phyloP scores from a whole-genome alignment of 805 yeast species.

The Candida railenensis region DNA sequence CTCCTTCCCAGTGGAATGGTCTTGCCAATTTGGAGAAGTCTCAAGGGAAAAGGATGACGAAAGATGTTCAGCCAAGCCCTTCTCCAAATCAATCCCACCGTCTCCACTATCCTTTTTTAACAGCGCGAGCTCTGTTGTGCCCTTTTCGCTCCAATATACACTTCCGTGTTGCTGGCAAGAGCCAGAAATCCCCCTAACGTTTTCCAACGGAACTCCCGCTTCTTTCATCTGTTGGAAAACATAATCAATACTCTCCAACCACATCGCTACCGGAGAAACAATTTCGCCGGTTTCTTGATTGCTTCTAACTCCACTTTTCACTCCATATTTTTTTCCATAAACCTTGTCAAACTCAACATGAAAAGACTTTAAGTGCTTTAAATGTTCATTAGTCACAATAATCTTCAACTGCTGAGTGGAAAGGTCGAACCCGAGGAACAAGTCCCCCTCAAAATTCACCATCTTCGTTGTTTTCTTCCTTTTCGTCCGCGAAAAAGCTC shows the following conservation, averaged over 20 bases:
- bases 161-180: conserved; percentile 95
- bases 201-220: conserved; percentile 54
- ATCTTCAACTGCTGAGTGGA: conserved; percentile 89
- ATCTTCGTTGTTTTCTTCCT: conserved; percentile 11
- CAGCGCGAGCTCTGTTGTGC: conserved; percentile 43
- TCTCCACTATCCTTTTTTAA: conserved; percentile 27
- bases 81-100: conserved; percentile 4
- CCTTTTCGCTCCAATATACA: conserved; percentile 57
- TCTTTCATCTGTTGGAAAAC: conserved; percentile 51
- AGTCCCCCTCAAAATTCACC: conserved; percentile 13
- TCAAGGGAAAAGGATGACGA: conserved; percentile 28
- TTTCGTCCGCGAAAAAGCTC: conserved; percentile 19
- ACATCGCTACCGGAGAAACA: conserved; percentile 82
- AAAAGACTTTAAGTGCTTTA: conserved; percentile 56
- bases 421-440: conserved; percentile 75
- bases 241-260: conserved; percentile 80
- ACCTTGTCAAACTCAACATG: conserved; percentile 72
- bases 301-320: conserved; percentile 66
- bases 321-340: conserved; percentile 53
- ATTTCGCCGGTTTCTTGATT: conserved; percentile 58
- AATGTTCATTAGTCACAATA: conserved; percentile 55
- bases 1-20: conserved; percentile 79
- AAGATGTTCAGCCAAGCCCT: conserved; percentile 47
- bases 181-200: conserved; percentile 71
- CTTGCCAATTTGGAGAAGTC: conserved; percentile 92